These are phyloP conservation scores for Aspergillus nanangensis DNA, from an alignment of 495 filamentous ascomycete genomes.

Conservation along the genomic window DNA sequence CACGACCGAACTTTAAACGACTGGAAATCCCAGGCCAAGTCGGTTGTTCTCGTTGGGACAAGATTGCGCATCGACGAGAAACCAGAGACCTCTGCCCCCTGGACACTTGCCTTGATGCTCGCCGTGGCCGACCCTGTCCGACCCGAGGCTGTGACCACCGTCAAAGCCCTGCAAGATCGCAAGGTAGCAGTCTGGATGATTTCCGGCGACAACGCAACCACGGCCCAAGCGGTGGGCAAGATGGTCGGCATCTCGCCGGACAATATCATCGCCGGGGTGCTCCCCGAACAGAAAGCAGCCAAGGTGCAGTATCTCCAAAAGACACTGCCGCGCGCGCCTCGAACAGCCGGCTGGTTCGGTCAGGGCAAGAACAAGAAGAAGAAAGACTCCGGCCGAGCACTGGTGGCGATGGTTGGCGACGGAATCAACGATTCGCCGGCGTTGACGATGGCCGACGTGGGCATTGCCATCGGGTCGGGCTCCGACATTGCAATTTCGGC, in stretches of 20 bases:
- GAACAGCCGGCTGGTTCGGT: too few relatives aligned
- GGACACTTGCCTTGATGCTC: conserved; percentile 61
- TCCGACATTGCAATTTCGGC: conserved; percentile 80
- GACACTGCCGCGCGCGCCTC: conserved; percentile 1
- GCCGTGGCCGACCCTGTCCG: conserved; percentile 74
- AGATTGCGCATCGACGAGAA: conserved; percentile 61
- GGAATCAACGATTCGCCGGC: conserved; percentile 89
- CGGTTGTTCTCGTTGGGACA: not conserved
- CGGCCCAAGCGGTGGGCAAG: conserved; percentile 60
- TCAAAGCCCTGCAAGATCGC: conserved; percentile 60
- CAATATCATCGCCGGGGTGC: conserved; percentile 82
- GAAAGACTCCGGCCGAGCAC: conserved; percentile 18
- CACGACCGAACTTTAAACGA: not conserved
- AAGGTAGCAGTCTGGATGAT: conserved; percentile 82
- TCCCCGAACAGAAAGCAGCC: conserved; percentile 80
- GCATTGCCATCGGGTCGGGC: conserved; percentile 78
- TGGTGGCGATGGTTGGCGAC: conserved; percentile 70
- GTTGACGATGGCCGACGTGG: conserved; percentile 72
- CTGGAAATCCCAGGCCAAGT: not conserved
- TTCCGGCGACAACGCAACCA: conserved; percentile 67
- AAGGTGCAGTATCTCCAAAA: conserved; percentile 77
- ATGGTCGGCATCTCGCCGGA: conserved; percentile 67
- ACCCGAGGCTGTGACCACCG: conserved; percentile 62
- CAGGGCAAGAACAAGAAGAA: conserved; percentile 2
- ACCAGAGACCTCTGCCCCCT: conserved; percentile 31